phyloP scores from a whole-genome alignment of 345 rosid genomes.

The Xanthoceras sorbifolium region DNA sequence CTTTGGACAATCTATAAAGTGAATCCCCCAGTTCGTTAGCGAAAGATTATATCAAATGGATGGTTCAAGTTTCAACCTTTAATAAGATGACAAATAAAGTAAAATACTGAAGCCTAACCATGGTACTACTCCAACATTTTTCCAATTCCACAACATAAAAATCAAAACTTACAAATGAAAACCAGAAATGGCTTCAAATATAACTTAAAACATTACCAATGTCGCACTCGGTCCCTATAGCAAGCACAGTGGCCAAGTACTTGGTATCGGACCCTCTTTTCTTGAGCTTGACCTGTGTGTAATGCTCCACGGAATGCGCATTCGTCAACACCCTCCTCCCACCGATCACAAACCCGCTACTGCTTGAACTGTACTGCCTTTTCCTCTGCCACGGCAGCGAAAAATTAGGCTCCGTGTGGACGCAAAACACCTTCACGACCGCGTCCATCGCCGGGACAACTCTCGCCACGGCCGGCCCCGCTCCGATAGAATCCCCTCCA shows the following conservation, averaged over 20 bases:
- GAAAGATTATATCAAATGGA: too few species aligned
- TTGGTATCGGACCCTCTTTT: slow-evolving; percentile 68
- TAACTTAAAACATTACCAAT: slow-evolving; percentile 41
- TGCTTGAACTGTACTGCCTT: slow-evolving; percentile 62
- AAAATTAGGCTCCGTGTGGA: slow-evolving; percentile 47
- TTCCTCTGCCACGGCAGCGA: slow-evolving; percentile 62
- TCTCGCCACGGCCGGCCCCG: slow-evolving; percentile 5
- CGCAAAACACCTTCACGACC: slow-evolving; percentile 52
- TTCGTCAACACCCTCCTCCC: slow-evolving; percentile 56
- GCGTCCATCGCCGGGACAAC: slow-evolving; percentile 47
- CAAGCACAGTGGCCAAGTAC: slow-evolving; percentile 69
- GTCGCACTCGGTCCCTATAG: slow-evolving; percentile 74
- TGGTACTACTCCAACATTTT: neutral
- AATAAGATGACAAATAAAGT: too few species aligned
- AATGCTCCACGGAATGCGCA: slow-evolving; percentile 70
- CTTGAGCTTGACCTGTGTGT: slow-evolving; percentile 65
- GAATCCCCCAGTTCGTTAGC: neutral
- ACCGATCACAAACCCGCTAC: slow-evolving; percentile 57
- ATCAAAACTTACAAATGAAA: neutral
- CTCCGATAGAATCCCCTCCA: neutral
- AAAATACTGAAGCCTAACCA: too few species aligned
- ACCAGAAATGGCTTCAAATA: slow-evolving; percentile 5
- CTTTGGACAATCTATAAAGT: neutral
- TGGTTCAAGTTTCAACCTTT: too few species aligned
- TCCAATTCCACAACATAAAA: neutral